Base-by-base conservation (phyloP, 2,329 filamentous ascomycete species). In the Verticillium nonalfalfae region DNA sequence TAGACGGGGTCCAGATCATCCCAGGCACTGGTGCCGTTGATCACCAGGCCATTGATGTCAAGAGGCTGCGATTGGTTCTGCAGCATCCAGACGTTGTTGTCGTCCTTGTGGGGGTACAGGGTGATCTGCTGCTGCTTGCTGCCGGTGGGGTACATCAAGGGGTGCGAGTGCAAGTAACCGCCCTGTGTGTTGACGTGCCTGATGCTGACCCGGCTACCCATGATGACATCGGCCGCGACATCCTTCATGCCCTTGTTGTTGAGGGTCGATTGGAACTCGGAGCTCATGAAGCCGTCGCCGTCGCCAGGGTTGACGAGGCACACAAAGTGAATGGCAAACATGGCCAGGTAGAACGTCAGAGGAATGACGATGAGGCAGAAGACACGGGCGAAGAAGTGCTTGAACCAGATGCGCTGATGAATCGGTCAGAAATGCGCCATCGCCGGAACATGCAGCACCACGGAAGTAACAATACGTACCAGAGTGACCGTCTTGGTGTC, bases 71-170 rank as follows among this genome's bases (percentile, higher is more conserved):
- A 99, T 78, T 96, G 91, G 75, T 99, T 99, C 80, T 99, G 95
- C 61, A 98, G 74, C 39, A 97, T 78, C 86, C 91, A 99, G 61
- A 96, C 69, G 74, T 99, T 99, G 84, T 99, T 99, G 73, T 97
- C 92, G 70, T 99, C 95, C 83, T 98, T 98, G 84, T 99, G 95
- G 7, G 95, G 95, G 71, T 99, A 99, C 3, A 99, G 86, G 1
- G 95, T 99, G 69, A 99, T 92, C 75, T 99, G 95, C 75, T 99
- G 95, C 78, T 99, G 96, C 81, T 97, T 96, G 83, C 93, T 97
- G 67, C 95, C 95, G 9, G 88, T 91, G 3, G 95, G 95, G 74
- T 98, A 99, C 95, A 99, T 99, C 73, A 97, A 89, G 69, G 87
- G 86, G 75, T 99, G 95, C 7, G 95, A 98, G 78, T 99, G 95